These are phyloP conservation scores for Brassica hybrid DNA, from an alignment of 441 rosid species.

Conservation along the genomic window DNA sequence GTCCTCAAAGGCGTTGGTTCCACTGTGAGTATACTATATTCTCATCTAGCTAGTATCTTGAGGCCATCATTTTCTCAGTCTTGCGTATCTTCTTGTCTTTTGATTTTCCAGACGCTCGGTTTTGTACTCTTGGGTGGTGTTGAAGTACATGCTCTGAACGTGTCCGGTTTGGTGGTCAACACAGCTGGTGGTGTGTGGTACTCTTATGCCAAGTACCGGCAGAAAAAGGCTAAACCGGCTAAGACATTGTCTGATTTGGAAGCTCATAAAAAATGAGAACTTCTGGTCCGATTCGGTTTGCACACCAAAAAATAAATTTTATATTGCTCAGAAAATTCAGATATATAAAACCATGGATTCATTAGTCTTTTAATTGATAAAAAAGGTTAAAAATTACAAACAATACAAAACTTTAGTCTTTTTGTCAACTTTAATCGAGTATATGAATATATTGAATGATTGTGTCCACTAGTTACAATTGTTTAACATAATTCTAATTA, in stretches of 20 bases:
- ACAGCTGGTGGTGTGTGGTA: constrained; percentile 97
- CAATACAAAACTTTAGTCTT: background rate
- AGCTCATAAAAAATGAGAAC: constrained; percentile 61
- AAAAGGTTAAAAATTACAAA: too few species aligned
- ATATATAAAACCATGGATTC: constrained; percentile 6
- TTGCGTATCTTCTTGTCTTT: constrained; percentile 13
- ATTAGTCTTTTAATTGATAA: constrained; percentile 4
- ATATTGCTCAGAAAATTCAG: background rate
- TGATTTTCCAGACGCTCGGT: constrained; percentile 68
- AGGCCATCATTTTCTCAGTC: constrained; percentile 19
- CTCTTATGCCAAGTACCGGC: constrained; percentile 82
- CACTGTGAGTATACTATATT: constrained; percentile 61
- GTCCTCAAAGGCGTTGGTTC: constrained; percentile 98
- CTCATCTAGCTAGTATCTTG: constrained; percentile 4
- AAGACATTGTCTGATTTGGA: constrained; percentile 63
- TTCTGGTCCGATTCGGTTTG: constrained; percentile 6
- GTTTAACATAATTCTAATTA: background rate
- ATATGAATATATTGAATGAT: constrained; percentile 32
- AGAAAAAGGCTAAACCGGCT: constrained; percentile 63
- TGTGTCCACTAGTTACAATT: constrained; percentile 32
- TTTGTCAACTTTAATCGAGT: background rate
- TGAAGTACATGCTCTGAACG: constrained; percentile 83
- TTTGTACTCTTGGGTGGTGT: constrained; percentile 93
- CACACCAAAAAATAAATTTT: background rate
- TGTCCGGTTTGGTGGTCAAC: constrained; percentile 83